phyloP scores from a whole-genome alignment of 345 rosid genomes.

The Populus pruinosa region DNA sequence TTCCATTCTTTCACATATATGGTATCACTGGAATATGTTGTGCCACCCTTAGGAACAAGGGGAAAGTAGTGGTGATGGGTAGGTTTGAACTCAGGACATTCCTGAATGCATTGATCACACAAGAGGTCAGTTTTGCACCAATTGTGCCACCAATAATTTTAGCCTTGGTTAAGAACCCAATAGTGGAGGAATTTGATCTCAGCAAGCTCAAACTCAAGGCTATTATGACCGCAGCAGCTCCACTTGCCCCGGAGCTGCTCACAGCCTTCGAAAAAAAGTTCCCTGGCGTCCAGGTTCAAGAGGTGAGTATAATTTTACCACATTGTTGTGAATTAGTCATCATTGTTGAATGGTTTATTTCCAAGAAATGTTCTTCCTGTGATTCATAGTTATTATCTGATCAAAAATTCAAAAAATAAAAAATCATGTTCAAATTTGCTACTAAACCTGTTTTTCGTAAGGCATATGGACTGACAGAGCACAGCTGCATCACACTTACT shows the following conservation, averaged over 20 bases:
- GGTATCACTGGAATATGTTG: slow-evolving; percentile 88
- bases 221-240: slow-evolving; percentile 89
- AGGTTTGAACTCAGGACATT: slow-evolving; percentile 73
- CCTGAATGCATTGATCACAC: slow-evolving; percentile 58
- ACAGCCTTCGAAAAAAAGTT: slow-evolving; percentile 63
- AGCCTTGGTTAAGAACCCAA: slow-evolving; percentile 74
- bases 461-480: slow-evolving; percentile 98
- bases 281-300: slow-evolving; percentile 82
- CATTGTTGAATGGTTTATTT: neutral
- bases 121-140: slow-evolving; percentile 84
- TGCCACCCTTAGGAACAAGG: slow-evolving; percentile 79
- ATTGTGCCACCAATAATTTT: slow-evolving; percentile 84
- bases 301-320: slow-evolving; percentile 35
- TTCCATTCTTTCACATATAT: slow-evolving; percentile 88
- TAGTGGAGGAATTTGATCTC: slow-evolving; percentile 81
- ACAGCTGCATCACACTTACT: slow-evolving; percentile 87
- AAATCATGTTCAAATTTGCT: neutral
- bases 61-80: slow-evolving; percentile 80
- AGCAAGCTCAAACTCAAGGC: slow-evolving; percentile 71
- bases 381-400: neutral
- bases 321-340: no score
- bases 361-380: neutral
- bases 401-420: neutral
- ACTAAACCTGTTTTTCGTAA: neutral
- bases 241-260: slow-evolving; percentile 77